These are phyloP conservation scores for Botrytis squamosa DNA, from an alignment of 2,329 filamentous ascomycete species.

Conservation along the genomic window DNA sequence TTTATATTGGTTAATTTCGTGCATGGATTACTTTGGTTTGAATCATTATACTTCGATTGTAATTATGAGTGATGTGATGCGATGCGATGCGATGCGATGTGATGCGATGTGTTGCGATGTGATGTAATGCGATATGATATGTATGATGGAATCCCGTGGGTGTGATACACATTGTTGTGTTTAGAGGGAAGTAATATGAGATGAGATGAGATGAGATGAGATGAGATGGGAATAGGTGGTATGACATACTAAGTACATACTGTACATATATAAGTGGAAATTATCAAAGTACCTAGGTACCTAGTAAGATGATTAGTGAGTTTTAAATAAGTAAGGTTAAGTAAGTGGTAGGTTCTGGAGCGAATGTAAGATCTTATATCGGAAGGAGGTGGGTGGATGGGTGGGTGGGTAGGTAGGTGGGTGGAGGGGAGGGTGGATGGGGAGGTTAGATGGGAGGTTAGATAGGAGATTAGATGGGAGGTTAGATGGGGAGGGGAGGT, in stretches of 20 bases:
- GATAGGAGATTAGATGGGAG: no score
- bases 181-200: neutral
- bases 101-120: neutral
- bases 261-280: neutral
- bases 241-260: no score
- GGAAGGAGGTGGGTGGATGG: neutral
- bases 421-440: no score
- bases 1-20: neutral
- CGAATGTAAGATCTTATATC: neutral
- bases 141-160: neutral
- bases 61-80: neutral
- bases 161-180: neutral
- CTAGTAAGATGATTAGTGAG: neutral
- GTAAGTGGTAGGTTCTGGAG: neutral
- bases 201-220: neutral
- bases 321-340: neutral
- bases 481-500: no score
- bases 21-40: neutral
- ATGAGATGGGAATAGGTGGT: no score
- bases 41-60: neutral
- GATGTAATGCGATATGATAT: no score
- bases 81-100: neutral
- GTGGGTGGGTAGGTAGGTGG: no score
- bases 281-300: neutral
- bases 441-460: no score